Percentiles rank a stretch among this genome's conserved stretches.
Conservation (phyloP, 2,329 filamentous ascomycete genomes). For the Aurifilum marmelostoma region DNA sequence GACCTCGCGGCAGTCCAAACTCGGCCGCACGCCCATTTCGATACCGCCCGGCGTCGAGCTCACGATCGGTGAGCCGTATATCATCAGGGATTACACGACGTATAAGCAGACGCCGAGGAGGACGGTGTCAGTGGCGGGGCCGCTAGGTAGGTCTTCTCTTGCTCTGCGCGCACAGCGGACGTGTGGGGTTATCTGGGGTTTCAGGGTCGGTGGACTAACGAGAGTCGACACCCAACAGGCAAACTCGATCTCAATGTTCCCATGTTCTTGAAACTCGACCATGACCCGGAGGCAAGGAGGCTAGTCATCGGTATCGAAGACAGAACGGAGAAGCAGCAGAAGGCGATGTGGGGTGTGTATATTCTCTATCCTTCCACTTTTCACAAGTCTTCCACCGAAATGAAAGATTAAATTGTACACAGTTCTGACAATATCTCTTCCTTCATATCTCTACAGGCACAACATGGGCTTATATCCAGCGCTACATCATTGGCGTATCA, state of each 20-base stretch:
- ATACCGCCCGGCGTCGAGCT: slow-evolving; percentile 85
- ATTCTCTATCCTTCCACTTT: neutral
- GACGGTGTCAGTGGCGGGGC: slow-evolving; percentile 77
- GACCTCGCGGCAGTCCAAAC: slow-evolving; percentile 71
- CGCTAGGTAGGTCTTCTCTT: slow-evolving; percentile 62
- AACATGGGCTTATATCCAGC: slow-evolving; percentile 84
- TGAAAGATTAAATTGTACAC: neutral
- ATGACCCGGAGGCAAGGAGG: slow-evolving; percentile 66
- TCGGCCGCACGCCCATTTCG: slow-evolving; percentile 79
- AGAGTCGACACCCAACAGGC: slow-evolving; percentile 49
- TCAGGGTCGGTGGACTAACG: slow-evolving; percentile 28
- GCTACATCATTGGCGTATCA: slow-evolving; percentile 89
- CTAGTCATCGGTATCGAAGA: slow-evolving; percentile 73
- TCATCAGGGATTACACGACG: slow-evolving; percentile 58
- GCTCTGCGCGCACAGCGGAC: slow-evolving; percentile 8
- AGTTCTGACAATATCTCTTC: slow-evolving; percentile 32
- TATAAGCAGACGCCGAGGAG: slow-evolving; percentile 65
- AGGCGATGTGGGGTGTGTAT: slow-evolving; percentile 88
- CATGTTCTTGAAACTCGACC: slow-evolving; percentile 72
- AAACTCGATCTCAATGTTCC: slow-evolving; percentile 79
- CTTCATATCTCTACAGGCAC: slow-evolving; percentile 63
- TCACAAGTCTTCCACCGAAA: neutral
- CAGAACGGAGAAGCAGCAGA: slow-evolving; percentile 70
- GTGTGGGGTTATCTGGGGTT: slow-evolving; percentile 14
- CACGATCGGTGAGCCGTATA: slow-evolving; percentile 64